Evolutionary conservation across 2,329 filamentous ascomycete species (phyloP).

Genomic region (Malbranchea zuffiana): DNA sequence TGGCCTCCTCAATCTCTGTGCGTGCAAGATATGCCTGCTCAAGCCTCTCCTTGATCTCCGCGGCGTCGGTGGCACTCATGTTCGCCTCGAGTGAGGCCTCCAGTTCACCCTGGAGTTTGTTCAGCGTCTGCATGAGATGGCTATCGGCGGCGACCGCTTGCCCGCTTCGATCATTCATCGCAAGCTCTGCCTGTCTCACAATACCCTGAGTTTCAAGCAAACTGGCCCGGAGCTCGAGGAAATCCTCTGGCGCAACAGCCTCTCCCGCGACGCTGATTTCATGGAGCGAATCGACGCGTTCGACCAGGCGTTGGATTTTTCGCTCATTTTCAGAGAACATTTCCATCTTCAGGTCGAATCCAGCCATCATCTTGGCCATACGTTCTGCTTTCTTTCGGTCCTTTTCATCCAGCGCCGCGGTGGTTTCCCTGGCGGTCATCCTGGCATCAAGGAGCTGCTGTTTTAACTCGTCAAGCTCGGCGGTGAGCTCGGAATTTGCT

Average conservation of each 20-base stretch:
- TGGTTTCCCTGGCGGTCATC: constrained; percentile 92
- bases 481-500: constrained; percentile 82
- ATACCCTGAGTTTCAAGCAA: constrained; percentile 85
- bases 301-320: constrained; percentile 70
- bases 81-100: constrained; percentile 72
- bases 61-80: constrained; percentile 64
- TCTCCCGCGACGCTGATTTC: constrained; percentile 69
- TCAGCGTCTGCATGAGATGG: constrained; percentile 66
- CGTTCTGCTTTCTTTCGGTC: constrained; percentile 98
- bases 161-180: constrained; percentile 55
- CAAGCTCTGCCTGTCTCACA: constrained; percentile 82
- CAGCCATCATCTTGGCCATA: constrained; percentile 99
- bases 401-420: constrained; percentile 84
- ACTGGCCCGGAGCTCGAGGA: constrained; percentile 64
- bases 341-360: constrained; percentile 86
- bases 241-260: constrained; percentile 66
- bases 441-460: constrained; percentile 91
- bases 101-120: constrained; percentile 68
- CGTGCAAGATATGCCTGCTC: constrained; percentile 66
- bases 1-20: constrained; percentile 59
- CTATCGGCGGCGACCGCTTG: constrained; percentile 39
- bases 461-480: constrained; percentile 88
- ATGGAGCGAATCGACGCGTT: constrained; percentile 67
- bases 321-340: constrained; percentile 90
- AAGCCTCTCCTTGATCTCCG: constrained; percentile 71